Base-by-base conservation (phyloP, 2,329 filamentous ascomycete genomes). In the Venturiaceae sp. region DNA sequence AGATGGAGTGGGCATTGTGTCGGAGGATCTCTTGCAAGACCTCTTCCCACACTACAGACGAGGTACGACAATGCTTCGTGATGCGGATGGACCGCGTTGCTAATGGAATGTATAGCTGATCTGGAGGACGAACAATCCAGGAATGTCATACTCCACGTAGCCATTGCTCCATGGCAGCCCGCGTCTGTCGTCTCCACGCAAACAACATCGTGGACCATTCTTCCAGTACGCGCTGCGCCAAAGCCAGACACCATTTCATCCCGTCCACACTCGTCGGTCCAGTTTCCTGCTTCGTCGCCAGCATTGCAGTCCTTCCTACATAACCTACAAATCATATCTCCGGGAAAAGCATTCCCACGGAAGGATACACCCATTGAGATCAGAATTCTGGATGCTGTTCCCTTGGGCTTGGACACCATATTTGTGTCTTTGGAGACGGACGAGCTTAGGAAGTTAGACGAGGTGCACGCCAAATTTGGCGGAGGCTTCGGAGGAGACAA, bases 371-470 rank as follows among this genome's bases (percentile, higher is more conserved):
- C 88, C 8, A 87, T 96, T 63, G 92, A 96, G 71, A 87, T 97
- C 62, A 79, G 90, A 60, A 81, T 95, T 28, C 77, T 95, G 60
- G 88, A 95, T 68, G 88, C 94, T 7, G 80, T 86, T 8, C 88
- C 92, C 1, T 73, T 97, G 28, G 81, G 85, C 1, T 76, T 97
- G 28, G 90, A 96, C 61, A 90, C 88, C 0, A 82, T 97, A 16
- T 96, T 90, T 68, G 89, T 97, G 60, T 90, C 83, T 54, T 78
- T 96, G 6, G 91, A 96, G 68, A 87, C 84, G 53, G 86, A 94
- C 59, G 80, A 92, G 6, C 82, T 94, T 41, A 84, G 85, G 63
- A 85, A 88, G 66, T 76, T 95, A 47, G 89, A 96, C 67, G 85
- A 91, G 68, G 86, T 91, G 52, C 88, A 95, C 69, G 87, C 83